phyloP scores from a whole-genome alignment of 108 stramenopile species.

The Skeletonema costatum region DNA sequence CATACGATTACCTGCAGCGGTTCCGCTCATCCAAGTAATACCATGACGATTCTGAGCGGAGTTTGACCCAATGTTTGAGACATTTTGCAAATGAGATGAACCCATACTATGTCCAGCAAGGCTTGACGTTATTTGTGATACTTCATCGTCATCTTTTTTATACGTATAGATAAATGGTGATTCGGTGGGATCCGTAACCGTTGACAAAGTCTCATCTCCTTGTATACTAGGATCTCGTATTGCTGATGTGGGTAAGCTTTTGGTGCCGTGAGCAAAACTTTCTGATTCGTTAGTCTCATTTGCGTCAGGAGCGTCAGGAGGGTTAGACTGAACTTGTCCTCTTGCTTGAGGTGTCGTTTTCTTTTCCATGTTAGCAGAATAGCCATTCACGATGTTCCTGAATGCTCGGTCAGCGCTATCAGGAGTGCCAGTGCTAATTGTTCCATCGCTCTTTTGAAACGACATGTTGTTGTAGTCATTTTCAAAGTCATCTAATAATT shows the following conservation, averaged over 20 bases:
- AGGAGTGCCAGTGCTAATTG: not conserved
- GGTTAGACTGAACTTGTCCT: not conserved
- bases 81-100: slow-evolving; percentile 19
- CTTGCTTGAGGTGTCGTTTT: not conserved
- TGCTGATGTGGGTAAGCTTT: not conserved
- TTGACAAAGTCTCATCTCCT: slow-evolving; percentile 33
- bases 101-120: slow-evolving; percentile 29
- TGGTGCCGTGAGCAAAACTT: not conserved
- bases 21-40: slow-evolving; percentile 24
- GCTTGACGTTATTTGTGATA: slow-evolving; percentile 54
- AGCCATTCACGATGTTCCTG: not conserved
- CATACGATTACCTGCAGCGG: slow-evolving; percentile 7
- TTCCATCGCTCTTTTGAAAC: not conserved
- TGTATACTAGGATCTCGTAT: not conserved
- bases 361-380: not conserved
- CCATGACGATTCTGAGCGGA: slow-evolving; percentile 14
- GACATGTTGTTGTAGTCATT: not conserved
- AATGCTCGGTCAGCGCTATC: not conserved
- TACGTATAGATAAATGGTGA: slow-evolving; percentile 45
- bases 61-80: not conserved
- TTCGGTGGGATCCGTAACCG: slow-evolving; percentile 32
- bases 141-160: slow-evolving; percentile 46
- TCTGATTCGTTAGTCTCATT: not conserved
- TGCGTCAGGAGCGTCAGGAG: not conserved
- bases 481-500: not conserved